Conservation (phyloP, 208 protist species). For the Tritrichomonas musculus region DNA sequence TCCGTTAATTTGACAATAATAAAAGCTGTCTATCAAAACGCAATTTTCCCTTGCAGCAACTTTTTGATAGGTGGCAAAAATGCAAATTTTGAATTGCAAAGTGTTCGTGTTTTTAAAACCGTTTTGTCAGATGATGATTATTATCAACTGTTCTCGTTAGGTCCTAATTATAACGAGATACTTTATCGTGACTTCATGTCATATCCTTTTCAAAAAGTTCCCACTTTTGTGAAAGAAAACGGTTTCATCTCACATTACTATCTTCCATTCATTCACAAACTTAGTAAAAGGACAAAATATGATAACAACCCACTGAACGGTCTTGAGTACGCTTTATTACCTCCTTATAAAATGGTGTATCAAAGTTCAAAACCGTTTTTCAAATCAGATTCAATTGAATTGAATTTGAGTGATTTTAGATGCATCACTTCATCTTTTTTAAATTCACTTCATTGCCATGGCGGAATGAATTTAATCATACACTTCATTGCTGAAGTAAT, state of each 20-base stretch:
- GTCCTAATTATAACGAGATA: constrained; percentile 3
- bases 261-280: not conserved
- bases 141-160: not conserved
- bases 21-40: not conserved
- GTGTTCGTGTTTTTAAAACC: not conserved
- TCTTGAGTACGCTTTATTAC: not conserved
- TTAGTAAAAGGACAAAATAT: not conserved
- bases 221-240: not conserved
- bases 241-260: not conserved
- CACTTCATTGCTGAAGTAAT: not conserved
- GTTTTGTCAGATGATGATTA: not conserved
- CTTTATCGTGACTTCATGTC: not conserved
- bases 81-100: not conserved
- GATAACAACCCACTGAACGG: not conserved
- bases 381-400: not conserved
- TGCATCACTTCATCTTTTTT: not conserved
- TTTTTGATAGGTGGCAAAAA: not conserved
- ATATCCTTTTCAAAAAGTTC: not conserved
- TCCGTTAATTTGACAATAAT: not conserved
- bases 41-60: too few relatives aligned
- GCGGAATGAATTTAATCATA: not conserved
- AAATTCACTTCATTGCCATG: not conserved
- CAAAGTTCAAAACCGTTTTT: not conserved
- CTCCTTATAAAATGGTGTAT: not conserved
- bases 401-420: not conserved